Evolutionary conservation across 306 rosid genomes (phyloP).

Genomic region (Acacia melanoxylon): DNA sequence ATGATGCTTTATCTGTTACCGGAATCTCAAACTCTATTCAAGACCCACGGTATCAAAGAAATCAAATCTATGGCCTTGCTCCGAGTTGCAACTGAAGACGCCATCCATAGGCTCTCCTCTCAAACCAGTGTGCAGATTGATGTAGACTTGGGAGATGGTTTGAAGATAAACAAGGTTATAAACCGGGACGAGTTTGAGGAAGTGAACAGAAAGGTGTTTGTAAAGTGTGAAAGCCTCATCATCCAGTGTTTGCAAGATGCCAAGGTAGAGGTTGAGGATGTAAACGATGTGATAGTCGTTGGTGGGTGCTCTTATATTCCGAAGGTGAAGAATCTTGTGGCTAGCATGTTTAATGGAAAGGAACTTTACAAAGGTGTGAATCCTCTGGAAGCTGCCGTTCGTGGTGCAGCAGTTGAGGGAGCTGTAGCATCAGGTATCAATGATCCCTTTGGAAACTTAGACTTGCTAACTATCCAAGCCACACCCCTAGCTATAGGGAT

Average conservation of each 20-base stretch:
- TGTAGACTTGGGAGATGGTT: constrained; percentile 63
- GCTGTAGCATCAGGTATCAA: constrained; percentile 74
- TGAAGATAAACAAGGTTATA: constrained; percentile 56
- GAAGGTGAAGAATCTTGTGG: constrained; percentile 55
- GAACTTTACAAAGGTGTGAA: constrained; percentile 62
- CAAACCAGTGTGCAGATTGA: constrained; percentile 52
- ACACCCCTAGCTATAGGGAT: constrained; percentile 86
- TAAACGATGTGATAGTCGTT: constrained; percentile 62
- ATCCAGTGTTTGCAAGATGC: constrained; percentile 74
- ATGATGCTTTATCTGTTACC: constrained; percentile 73
- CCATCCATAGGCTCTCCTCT: constrained; percentile 73
- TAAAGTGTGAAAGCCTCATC: constrained; percentile 64
- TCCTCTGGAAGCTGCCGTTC: constrained; percentile 81
- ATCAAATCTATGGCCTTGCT: constrained; percentile 62
- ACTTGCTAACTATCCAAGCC: constrained; percentile 74
- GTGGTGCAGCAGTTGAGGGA: constrained; percentile 89
- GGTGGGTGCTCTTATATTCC: constrained; percentile 92
- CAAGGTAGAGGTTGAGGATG: constrained; percentile 55
- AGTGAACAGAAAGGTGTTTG: constrained; percentile 65
- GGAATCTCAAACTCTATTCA: constrained; percentile 48
- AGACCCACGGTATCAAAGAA: constrained; percentile 49
- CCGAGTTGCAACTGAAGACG: constrained; percentile 75
- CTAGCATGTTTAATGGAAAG: constrained; percentile 37
- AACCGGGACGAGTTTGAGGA: constrained; percentile 66
- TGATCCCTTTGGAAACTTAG: constrained; percentile 82